These are phyloP conservation scores for Drechslerella dactyloides DNA, from an alignment of 2,329 filamentous ascomycete species.

Conservation along the genomic window DNA sequence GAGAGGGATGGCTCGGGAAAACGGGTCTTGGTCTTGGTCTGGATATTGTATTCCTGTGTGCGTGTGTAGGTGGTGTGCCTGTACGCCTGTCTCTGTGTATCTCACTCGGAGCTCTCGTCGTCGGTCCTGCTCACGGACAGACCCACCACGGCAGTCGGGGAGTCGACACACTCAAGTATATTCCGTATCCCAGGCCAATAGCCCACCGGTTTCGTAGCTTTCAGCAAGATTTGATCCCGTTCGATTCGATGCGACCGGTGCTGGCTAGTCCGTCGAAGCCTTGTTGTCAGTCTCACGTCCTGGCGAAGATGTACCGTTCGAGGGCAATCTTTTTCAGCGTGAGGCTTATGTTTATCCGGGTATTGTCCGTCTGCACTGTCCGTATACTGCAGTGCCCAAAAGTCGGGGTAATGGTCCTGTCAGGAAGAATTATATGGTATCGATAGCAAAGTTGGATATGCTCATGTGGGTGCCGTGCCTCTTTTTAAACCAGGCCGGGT, in stretches of 20 bases:
- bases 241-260: conserved; percentile 27
- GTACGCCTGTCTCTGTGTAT: too few species aligned
- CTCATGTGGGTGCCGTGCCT: conserved; percentile 38
- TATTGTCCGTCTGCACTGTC: too few species aligned
- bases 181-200: not conserved
- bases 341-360: too few species aligned
- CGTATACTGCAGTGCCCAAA: not conserved
- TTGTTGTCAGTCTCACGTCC: not conserved
- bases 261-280: not conserved
- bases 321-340: too few species aligned
- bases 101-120: conserved; percentile 13
- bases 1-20: conserved; percentile 14
- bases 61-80: too few species aligned
- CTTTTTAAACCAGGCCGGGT: conserved; percentile 49
- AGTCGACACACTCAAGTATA: conserved; percentile 11
- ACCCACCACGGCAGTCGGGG: conserved; percentile 32
- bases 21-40: not conserved
- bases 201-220: not conserved
- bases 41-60: too few species aligned
- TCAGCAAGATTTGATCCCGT: conserved; percentile 24
- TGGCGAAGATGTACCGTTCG: too few species aligned
- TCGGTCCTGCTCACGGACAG: conserved; percentile 32
- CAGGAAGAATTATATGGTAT: conserved; percentile 20
- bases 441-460: conserved; percentile 22
- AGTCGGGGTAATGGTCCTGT: conserved; percentile 2